Percentiles rank a stretch among this genome's conserved stretches.
Conservation (phyloP, 1,284 basidiomycete species). For the Vanrija pseudolonga region DNA sequence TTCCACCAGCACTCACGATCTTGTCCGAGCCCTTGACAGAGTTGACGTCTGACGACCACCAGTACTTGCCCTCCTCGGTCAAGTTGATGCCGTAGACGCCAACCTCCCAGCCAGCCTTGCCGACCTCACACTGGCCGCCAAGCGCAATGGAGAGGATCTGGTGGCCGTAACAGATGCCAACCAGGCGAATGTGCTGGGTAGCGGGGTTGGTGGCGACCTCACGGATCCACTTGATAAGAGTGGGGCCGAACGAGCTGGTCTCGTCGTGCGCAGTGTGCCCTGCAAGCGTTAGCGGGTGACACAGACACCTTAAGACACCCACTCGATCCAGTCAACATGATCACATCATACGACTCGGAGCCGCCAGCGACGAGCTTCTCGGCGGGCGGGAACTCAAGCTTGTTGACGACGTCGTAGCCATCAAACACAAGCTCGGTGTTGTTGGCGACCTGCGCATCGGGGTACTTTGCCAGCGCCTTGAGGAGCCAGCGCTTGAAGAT, state of each 20-base stretch:
- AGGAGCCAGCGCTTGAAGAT: slow-evolving; percentile 49
- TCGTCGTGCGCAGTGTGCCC: slow-evolving; percentile 43
- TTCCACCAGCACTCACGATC: slow-evolving; percentile 28
- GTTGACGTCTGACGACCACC: slow-evolving; percentile 37
- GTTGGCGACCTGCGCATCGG: slow-evolving; percentile 22
- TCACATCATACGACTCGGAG: slow-evolving; percentile 44
- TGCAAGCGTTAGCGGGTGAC: slow-evolving; percentile 4
- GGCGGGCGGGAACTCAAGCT: slow-evolving; percentile 49
- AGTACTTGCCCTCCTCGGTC: slow-evolving; percentile 49
- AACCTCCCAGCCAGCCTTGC: slow-evolving; percentile 54
- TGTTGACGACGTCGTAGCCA: slow-evolving; percentile 53
- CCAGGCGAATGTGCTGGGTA: slow-evolving; percentile 35
- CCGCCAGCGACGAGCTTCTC: slow-evolving; percentile 45
- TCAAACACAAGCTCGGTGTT: slow-evolving; percentile 48
- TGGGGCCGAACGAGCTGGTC: slow-evolving; percentile 29
- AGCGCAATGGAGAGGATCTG: slow-evolving; percentile 55
- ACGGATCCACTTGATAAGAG: slow-evolving; percentile 36
- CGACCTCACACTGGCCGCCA: slow-evolving; percentile 48
- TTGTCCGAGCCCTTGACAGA: slow-evolving; percentile 41
- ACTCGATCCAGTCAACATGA: slow-evolving; percentile 56
- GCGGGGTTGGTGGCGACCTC: slow-evolving; percentile 23
- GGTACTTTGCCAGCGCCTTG: slow-evolving; percentile 33
- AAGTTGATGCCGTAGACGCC: slow-evolving; percentile 50
- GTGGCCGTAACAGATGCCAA: slow-evolving; percentile 55
- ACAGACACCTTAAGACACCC: slow-evolving; percentile 16